A percentile compares a stretch with the other conserved stretches of the same genome.
Evolutionary conservation across 108 stramenopile genomes (phyloP).

Genomic region (Stephanodiscus minutulus): DNA sequence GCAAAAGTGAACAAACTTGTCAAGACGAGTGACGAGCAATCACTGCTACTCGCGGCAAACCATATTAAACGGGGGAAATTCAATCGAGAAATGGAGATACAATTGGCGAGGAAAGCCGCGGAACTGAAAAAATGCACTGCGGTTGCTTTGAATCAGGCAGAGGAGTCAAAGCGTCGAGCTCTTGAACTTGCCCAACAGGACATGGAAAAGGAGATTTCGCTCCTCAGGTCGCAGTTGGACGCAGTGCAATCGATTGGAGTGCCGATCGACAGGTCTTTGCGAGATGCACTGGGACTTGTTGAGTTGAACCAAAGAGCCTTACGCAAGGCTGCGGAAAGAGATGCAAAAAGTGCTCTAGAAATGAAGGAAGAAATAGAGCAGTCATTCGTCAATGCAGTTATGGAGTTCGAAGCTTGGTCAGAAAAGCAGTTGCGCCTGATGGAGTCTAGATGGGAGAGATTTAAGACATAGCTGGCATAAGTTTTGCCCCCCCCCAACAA

Average conservation of each 20-base stretch:
- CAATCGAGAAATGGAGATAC: constrained; percentile 17
- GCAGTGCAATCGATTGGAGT: constrained; percentile 14
- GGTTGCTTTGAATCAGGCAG: constrained; percentile 17
- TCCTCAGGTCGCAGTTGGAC: constrained; percentile 19
- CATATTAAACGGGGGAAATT: constrained; percentile 10
- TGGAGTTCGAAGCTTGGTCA: constrained; percentile 21
- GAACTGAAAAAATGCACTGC: constrained; percentile 19
- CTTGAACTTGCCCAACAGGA: constrained; percentile 9
- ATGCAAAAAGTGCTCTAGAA: constrained; percentile 5
- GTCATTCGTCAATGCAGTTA: constrained; percentile 14
- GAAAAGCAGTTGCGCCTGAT: constrained; percentile 17
- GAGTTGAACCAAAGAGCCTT: constrained; percentile 22
- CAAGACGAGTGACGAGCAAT: constrained; percentile 14
- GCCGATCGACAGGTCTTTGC: constrained; percentile 9
- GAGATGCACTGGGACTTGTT: constrained; percentile 17
- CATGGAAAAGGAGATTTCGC: constrained; percentile 29
- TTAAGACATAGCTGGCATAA: not conserved
- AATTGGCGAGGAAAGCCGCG: constrained; percentile 26
- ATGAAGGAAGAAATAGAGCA: constrained; percentile 24
- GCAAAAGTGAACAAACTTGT: constrained; percentile 19
- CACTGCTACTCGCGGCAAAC: constrained; percentile 5
- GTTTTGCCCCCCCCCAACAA: no score
- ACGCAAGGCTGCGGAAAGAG: constrained; percentile 22
- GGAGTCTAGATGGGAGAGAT: constrained; percentile 9
- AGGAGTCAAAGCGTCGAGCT: constrained; percentile 24